Percentiles rank a stretch among this genome's conserved stretches.
Conservation (phyloP, 2,329 filamentous ascomycete species). For the Dissoconium aciculare region DNA sequence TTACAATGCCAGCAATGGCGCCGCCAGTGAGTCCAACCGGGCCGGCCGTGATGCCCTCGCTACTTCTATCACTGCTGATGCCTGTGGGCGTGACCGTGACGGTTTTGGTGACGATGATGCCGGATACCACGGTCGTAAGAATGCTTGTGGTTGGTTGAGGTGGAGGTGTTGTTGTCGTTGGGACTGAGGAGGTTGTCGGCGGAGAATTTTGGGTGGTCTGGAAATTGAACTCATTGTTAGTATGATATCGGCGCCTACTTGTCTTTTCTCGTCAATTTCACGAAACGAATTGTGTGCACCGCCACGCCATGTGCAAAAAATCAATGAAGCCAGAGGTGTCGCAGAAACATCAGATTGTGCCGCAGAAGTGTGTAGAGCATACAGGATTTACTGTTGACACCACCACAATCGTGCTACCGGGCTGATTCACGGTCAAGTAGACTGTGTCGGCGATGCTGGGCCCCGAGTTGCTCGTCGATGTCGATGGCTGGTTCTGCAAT, state of each 20-base stretch:
- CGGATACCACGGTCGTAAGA: slow-evolving; percentile 30
- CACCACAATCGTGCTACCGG: slow-evolving; percentile 12
- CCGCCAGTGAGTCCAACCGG: slow-evolving; percentile 24
- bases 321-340: too few species aligned
- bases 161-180: slow-evolving; percentile 8
- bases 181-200: slow-evolving; percentile 7
- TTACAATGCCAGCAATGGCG: slow-evolving; percentile 32
- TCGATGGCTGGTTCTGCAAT: slow-evolving; percentile 2
- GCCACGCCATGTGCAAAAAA: too few species aligned
- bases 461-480: slow-evolving; percentile 1
- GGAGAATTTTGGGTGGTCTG: too few species aligned
- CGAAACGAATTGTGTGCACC: too few species aligned
- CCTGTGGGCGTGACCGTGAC: slow-evolving; percentile 27
- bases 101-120: slow-evolving; percentile 30
- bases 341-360: too few species aligned
- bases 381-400: slow-evolving; percentile 19
- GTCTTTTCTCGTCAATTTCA: too few species aligned
- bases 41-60: slow-evolving; percentile 9
- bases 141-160: slow-evolving; percentile 24
- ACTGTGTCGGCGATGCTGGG: slow-evolving; percentile 17
- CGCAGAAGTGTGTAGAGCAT: slow-evolving; percentile 12
- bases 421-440: slow-evolving; percentile 15
- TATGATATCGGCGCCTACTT: too few species aligned
- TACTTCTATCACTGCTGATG: slow-evolving; percentile 10
- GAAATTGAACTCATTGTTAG: too few species aligned